Evolutionary conservation across 305 asterid genomes (phyloP).

Genomic region (Fraxinus latifolia): DNA sequence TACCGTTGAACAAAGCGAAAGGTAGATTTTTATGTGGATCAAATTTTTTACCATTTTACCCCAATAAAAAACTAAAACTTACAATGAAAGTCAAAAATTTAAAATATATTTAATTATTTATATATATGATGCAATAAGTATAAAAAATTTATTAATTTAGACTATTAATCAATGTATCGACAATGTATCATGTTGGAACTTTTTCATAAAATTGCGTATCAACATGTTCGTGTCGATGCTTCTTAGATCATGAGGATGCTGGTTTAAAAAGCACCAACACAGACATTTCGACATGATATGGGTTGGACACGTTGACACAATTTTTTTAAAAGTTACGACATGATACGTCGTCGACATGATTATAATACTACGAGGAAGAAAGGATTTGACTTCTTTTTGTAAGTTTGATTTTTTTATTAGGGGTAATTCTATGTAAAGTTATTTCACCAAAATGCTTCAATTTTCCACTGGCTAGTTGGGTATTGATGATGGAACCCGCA

Average conservation of each 20-base stretch:
- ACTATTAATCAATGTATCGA: not conserved
- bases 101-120: too few relatives aligned
- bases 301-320: not conserved
- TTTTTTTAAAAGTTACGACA: not conserved
- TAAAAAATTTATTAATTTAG: too few relatives aligned
- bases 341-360: not conserved
- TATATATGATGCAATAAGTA: too few relatives aligned
- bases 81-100: too few relatives aligned
- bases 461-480: too few relatives aligned
- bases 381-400: not conserved
- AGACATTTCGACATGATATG: not conserved
- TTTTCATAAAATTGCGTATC: not conserved
- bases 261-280: not conserved
- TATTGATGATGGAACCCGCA: too few relatives aligned
- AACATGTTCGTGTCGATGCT: not conserved
- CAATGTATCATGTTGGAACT: not conserved
- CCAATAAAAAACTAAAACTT: too few relatives aligned
- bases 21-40: too few relatives aligned
- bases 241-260: not conserved
- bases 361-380: not conserved
- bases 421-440: too few relatives aligned
- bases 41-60: too few relatives aligned
- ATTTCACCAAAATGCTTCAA: too few relatives aligned
- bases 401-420: not conserved
- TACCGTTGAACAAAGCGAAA: too few relatives aligned